phyloP scores from a whole-genome alignment of 1,139 yeast species.

The Hyphopichia wangnamkhiaoensis region DNA sequence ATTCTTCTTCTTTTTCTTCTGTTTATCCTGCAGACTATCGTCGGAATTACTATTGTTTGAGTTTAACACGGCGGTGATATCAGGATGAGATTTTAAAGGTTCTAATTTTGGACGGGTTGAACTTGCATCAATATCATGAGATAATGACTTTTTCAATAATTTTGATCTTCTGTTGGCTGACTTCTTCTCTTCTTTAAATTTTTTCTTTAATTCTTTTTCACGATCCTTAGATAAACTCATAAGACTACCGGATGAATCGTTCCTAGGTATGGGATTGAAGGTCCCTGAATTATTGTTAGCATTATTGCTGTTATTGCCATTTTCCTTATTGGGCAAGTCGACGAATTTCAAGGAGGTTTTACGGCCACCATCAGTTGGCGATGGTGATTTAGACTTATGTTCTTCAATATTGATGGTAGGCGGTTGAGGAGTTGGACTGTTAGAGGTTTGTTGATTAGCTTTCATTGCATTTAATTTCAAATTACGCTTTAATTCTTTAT shows the following conservation, averaged over 20 bases:
- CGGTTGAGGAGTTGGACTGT: neutral
- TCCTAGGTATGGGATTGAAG: neutral
- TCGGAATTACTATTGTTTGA: slow-evolving; percentile 2
- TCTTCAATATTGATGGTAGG: neutral
- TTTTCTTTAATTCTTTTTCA: slow-evolving; percentile 12
- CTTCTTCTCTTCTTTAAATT: slow-evolving; percentile 10
- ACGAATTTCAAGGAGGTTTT: slow-evolving; percentile 27
- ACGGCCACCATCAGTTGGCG: neutral
- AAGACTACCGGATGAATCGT: neutral
- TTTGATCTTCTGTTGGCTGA: slow-evolving; percentile 10
- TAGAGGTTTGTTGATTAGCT: neutral
- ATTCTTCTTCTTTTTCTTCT: slow-evolving; percentile 24
- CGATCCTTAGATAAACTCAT: neutral
- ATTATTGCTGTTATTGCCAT: neutral
- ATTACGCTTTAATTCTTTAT: slow-evolving; percentile 38
- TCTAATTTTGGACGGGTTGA: slow-evolving; percentile 34
- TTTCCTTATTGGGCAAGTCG: slow-evolving; percentile 13
- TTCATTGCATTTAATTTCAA: slow-evolving; percentile 16
- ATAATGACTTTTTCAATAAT: slow-evolving; percentile 27
- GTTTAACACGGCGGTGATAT: slow-evolving; percentile 18
- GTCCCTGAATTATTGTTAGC: neutral
- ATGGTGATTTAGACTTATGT: neutral
- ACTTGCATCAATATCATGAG: slow-evolving; percentile 26
- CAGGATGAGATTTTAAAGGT: slow-evolving; percentile 46
- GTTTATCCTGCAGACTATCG: slow-evolving; percentile 7